Evolutionary conservation across 345 rosid genomes (phyloP), one percentile per base, ranked within the genome.

Genomic region (Psidium friedrichsthalianum): DNA sequence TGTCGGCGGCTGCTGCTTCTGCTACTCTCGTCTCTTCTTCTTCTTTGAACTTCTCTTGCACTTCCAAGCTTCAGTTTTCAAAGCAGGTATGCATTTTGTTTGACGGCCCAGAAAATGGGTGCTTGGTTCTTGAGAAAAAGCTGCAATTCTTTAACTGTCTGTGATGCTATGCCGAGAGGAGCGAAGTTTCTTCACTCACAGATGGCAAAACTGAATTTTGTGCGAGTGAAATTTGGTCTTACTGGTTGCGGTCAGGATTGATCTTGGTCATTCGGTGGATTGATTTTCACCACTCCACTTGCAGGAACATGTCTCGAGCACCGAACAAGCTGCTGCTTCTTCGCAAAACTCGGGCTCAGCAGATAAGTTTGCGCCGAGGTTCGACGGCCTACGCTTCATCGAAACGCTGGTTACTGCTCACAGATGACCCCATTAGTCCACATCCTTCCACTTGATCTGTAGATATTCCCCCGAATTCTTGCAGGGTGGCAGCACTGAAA

Each of bases 321-420:
- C 56, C 27, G 8, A 54, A 16, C 36, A 44, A 20, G 52, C 74
- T 64, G 84, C 82, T 74, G 0, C 84, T 27, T 84, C 83, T 32
- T 69, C 44, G 20, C 22, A 89, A 84, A 88, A 84, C n/a, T 83
- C 89, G 25, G 58, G 87, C 36, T 87, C 92, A 12, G 86, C 91
- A 1, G 92, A 93, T 2, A 95, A 94, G 90, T 96, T 95, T 82
- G 93, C 95, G 51, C 95, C 98, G 12, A 94, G 94, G 86, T 95
- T 94, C 85, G 97, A 96, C 58, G 99, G 98, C 9, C 89, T 96
- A 86, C 90, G 95, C 87, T 96, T 95, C 89, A 95, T 96, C 15
- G 98, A 95, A 89, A 95, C 98, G n/a, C 92, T 96, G 90, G 88
- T 96, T 82, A 96, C 99, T 52, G 95, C 95, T 89, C 99, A 96